Base-by-base conservation (phyloP, 225 moss, liverwort and hornwort genomes). In the Neckera pumila region DNA sequence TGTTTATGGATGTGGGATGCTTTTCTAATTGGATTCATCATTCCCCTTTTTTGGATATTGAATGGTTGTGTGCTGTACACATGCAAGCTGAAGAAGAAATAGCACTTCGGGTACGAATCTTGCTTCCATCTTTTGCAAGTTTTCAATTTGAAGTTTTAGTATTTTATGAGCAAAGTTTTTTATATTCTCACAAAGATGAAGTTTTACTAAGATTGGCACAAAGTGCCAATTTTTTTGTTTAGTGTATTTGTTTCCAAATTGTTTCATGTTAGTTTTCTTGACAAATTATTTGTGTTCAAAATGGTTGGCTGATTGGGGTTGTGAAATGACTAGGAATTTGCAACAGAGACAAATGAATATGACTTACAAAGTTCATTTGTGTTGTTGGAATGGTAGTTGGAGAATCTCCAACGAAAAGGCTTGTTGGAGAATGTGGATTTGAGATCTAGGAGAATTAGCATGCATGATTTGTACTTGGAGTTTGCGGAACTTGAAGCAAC, bases 11-110 rank as follows among this genome's bases (percentile, higher is more conserved):
- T 4, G 2, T 42, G 18, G 79, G 51, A 5, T 13, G 33, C 20
- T 75, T 76, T 33, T 20, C 75, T 74, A 3, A 1, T 0, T 17
- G 0, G 11, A 0, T 18, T 31, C 0, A 0, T 0, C 31, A 2
- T 74, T 1, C 0, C 4, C 0, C 0, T 10, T 1, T 1, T 6
- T 10, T 2, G 18, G 0, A 1, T 19, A 18, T 74, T 18, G 31
- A 62, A 2, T 62, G 81, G 45, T 15, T 81, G 31, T 47, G 63
- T 1, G 4, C 2, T 61, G 34, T 4, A 15, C 1, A 3, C 15
- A 2, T 34, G 0, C 14, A 63, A 47, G 47, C 34, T 45, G 63
- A 81, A 81, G 63, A 25, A 6, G 34, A 31, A 3, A 6, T 81
- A 14, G 2, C 2, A 2, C 3, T 0, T 23, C 30, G 5, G 47